Evolutionary conservation across 163 green algal species (phyloP), one percentile per base, ranked within the genome.

Genomic region (Scenedesmus sp.): DNA sequence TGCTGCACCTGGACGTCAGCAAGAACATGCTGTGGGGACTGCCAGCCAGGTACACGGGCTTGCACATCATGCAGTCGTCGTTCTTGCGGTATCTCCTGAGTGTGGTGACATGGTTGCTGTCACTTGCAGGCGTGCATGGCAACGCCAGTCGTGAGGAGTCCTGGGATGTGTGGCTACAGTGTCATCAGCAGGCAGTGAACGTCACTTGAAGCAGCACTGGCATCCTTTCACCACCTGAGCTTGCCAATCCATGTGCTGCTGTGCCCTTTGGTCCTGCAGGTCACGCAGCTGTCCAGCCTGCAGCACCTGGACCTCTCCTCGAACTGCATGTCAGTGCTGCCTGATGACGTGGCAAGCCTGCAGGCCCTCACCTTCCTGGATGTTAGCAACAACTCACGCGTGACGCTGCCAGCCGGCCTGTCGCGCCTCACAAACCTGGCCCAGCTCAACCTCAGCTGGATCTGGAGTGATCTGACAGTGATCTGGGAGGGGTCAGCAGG

Each of bases 21-120:
- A 89, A 92, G 35, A 92, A 92, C 88, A 92, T 92, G 88, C 61
- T 92, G 42, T 92, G 88, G 88, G 59, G 30, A n/a, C 70, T 92
- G 30, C 88, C 9, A 20, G 16, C 7, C 30, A 92, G 88, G 88
- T 92, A 68, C 1, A 12, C n/a, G 26, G 26, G 53, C 7, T 53
- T 53, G 6, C 7, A 10, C 46, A 53, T 6, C 10, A 53, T 53
- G 6, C 46, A 53, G 46, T 53, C 7, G 46, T 53, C 10, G 46
- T 10, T 53, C 22, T 30, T 22, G 15, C n/a, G 53, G 26, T 65
- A 16, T 65, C 0, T 65, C 4, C 18, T 30, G 13, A 16, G 13
- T 30, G 13, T 22, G 53, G 13, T 30, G 7, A 10, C 4, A n/a
- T 33, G 59, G 6, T 0, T n/a, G 59, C 1, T 76, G 15, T 15